A percentile compares a stretch with the other conserved stretches of the same genome.
These are phyloP conservation scores for Malassezia obtusa DNA, from an alignment of 1,284 basidiomycete species.

Conservation along the genomic window DNA sequence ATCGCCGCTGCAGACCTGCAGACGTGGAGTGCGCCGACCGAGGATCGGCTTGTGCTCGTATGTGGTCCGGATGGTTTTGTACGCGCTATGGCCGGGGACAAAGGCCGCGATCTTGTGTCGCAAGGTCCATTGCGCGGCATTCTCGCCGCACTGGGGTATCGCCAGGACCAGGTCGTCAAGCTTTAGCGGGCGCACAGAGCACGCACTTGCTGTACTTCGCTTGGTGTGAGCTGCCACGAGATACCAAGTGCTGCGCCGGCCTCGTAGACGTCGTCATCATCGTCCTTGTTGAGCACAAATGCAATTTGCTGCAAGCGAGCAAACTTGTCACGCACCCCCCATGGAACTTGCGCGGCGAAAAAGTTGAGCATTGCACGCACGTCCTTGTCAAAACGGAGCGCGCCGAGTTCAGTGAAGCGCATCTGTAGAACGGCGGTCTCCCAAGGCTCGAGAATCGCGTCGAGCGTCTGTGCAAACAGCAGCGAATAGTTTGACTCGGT, in stretches of 20 bases:
- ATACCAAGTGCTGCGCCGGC: conserved; percentile 26
- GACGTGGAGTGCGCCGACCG: not conserved
- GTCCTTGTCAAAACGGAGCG: conserved; percentile 89
- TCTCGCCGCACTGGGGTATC: conserved; percentile 8
- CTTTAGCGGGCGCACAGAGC: conserved; percentile 15
- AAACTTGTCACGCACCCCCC: conserved; percentile 78
- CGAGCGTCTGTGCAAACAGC: conserved; percentile 73
- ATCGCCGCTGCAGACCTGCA: not conserved
- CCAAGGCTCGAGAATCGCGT: conserved; percentile 81
- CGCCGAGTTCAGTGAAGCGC: conserved; percentile 91
- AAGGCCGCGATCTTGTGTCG: conserved; percentile 6
- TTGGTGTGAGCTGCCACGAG: conserved; percentile 32
- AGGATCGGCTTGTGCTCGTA: conserved; percentile 1
- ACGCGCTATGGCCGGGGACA: conserved; percentile 4
- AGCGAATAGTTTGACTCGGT: conserved; percentile 76
- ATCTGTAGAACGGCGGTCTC: conserved; percentile 73
- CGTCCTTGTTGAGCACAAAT: conserved; percentile 79
- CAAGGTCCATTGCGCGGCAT: conserved; percentile 11
- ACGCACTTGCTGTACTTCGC: conserved; percentile 28
- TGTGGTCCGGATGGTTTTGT: conserved; percentile 19
- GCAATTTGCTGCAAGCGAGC: conserved; percentile 82
- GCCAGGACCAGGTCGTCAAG: conserved; percentile 7
- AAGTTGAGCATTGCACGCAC: conserved; percentile 71
- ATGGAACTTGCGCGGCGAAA: conserved; percentile 71
- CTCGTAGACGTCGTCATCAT: conserved; percentile 35